phyloP scores from a whole-genome alignment of 805 yeast genomes.

The Wickerhamomyces sydowiorum region DNA sequence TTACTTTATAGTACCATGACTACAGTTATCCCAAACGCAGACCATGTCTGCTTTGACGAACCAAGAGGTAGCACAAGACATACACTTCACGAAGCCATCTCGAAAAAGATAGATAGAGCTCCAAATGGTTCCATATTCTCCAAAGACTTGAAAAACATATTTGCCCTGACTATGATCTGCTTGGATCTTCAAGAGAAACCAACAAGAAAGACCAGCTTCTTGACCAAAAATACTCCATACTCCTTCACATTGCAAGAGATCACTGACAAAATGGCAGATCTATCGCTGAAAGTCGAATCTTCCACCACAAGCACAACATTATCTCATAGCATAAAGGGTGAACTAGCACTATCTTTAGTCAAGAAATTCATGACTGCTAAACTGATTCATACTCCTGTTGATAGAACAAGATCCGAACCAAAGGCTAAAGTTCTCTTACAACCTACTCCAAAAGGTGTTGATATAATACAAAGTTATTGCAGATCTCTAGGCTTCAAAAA shows the following conservation, averaged over 20 bases:
- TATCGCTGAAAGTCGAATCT: slow-evolving; percentile 43
- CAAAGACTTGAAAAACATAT: slow-evolving; percentile 57
- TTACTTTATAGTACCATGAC: background rate
- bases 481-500: slow-evolving; percentile 45
- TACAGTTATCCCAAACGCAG: background rate
- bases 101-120: slow-evolving; percentile 41
- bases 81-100: slow-evolving; percentile 36
- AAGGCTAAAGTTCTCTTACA: slow-evolving; percentile 47
- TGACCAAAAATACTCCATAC: slow-evolving; percentile 37
- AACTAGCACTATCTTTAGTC: slow-evolving; percentile 42
- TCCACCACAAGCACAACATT: slow-evolving; percentile 47
- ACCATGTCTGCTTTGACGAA: background rate
- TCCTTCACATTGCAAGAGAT: slow-evolving; percentile 52
- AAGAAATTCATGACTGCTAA: slow-evolving; percentile 52
- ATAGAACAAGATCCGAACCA: slow-evolving; percentile 52
- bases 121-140: slow-evolving; percentile 47
- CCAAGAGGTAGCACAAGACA: slow-evolving; percentile 1
- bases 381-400: slow-evolving; percentile 69
- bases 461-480: slow-evolving; percentile 58
- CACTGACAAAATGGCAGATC: slow-evolving; percentile 39
- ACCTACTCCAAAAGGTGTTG: slow-evolving; percentile 90
- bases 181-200: slow-evolving; percentile 31
- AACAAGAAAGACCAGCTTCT: slow-evolving; percentile 19
- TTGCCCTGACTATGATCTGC: slow-evolving; percentile 43
- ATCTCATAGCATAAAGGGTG: slow-evolving; percentile 46